phyloP scores from a whole-genome alignment of 2,329 filamentous ascomycete genomes.

The Neonectria punicea region DNA sequence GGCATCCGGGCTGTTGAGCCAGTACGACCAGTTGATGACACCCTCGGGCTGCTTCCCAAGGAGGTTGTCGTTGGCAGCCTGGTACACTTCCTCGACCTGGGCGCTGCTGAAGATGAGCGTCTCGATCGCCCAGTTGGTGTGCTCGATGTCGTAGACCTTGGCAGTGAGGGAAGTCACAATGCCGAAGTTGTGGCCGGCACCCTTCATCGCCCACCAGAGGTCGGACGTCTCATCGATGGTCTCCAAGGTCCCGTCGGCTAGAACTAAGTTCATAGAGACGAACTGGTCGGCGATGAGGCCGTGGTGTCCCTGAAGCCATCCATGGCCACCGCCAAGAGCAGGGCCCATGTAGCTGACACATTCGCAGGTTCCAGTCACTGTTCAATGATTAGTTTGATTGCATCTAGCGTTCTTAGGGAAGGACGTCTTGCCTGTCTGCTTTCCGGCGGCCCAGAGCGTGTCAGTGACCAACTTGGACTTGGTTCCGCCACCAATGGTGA shows the following conservation, averaged over 20 bases:
- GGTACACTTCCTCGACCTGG: slow-evolving; percentile 60
- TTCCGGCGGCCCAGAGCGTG: slow-evolving; percentile 59
- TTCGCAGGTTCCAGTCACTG: slow-evolving; percentile 41
- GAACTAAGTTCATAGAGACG: slow-evolving; percentile 46
- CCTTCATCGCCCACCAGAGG: slow-evolving; percentile 50
- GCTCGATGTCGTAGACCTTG: slow-evolving; percentile 46
- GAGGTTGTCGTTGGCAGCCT: slow-evolving; percentile 57
- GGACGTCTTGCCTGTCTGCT: slow-evolving; percentile 56
- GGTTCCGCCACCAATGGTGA: slow-evolving; percentile 60
- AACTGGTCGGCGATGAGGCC: slow-evolving; percentile 49
- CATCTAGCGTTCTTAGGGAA: not conserved
- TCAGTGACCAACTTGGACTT: slow-evolving; percentile 58
- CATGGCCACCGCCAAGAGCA: slow-evolving; percentile 46
- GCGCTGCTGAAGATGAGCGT: slow-evolving; percentile 59
- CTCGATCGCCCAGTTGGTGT: slow-evolving; percentile 42
- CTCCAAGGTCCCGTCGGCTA: slow-evolving; percentile 42
- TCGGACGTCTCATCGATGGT: slow-evolving; percentile 41
- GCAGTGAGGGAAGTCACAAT: slow-evolving; percentile 45
- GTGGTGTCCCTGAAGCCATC: slow-evolving; percentile 44
- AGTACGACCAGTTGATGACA: slow-evolving; percentile 62
- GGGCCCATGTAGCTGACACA: slow-evolving; percentile 46
- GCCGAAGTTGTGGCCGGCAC: slow-evolving; percentile 49
- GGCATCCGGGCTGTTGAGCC: slow-evolving; percentile 52
- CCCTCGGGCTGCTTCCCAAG: slow-evolving; percentile 55
- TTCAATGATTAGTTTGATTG: not conserved